These are phyloP conservation scores for Trichothecium sympodiale DNA, from an alignment of 2,329 filamentous ascomycete genomes.

Conservation along the genomic window DNA sequence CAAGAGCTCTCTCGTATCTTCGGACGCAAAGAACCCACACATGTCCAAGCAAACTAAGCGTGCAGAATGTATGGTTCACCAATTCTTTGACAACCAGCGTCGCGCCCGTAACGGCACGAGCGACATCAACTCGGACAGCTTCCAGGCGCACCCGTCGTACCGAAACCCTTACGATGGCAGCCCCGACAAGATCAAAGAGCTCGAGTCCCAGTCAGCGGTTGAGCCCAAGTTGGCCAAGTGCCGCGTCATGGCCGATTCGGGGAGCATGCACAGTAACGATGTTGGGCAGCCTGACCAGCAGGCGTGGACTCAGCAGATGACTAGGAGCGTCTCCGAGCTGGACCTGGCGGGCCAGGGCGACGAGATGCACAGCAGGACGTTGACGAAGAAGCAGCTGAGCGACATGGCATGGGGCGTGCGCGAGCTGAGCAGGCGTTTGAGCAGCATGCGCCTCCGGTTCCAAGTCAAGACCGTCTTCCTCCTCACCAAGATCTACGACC, in stretches of 20 bases:
- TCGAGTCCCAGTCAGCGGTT: slow-evolving; percentile 9
- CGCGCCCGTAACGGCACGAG: slow-evolving; percentile 16
- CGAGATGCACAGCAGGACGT: slow-evolving; percentile 52
- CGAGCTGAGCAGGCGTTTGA: slow-evolving; percentile 76
- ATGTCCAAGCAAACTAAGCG: slow-evolving; percentile 13
- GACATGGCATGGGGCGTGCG: slow-evolving; percentile 97
- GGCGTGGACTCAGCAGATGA: slow-evolving; percentile 39
- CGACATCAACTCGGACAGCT: slow-evolving; percentile 15
- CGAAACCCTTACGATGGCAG: slow-evolving; percentile 8
- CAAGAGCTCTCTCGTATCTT: slow-evolving; percentile 52
- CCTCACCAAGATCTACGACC: slow-evolving; percentile 85
- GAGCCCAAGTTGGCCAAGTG: slow-evolving; percentile 10
- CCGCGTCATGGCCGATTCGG: slow-evolving; percentile 23
- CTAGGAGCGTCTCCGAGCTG: slow-evolving; percentile 27
- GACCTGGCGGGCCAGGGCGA: slow-evolving; percentile 23
- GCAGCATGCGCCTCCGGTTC: slow-evolving; percentile 72
- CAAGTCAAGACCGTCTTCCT: slow-evolving; percentile 77
- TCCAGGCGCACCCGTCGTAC: slow-evolving; percentile 16
- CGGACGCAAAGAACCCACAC: slow-evolving; percentile 30
- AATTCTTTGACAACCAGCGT: slow-evolving; percentile 49
- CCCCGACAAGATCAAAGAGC: slow-evolving; percentile 8
- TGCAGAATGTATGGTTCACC: slow-evolving; percentile 54
- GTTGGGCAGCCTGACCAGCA: slow-evolving; percentile 46
- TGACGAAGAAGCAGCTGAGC: slow-evolving; percentile 88
- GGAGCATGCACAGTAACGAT: slow-evolving; percentile 27